Evolutionary conservation across 164 flowering plant genomes (phyloP).

Genomic region (Annona cherimola): DNA sequence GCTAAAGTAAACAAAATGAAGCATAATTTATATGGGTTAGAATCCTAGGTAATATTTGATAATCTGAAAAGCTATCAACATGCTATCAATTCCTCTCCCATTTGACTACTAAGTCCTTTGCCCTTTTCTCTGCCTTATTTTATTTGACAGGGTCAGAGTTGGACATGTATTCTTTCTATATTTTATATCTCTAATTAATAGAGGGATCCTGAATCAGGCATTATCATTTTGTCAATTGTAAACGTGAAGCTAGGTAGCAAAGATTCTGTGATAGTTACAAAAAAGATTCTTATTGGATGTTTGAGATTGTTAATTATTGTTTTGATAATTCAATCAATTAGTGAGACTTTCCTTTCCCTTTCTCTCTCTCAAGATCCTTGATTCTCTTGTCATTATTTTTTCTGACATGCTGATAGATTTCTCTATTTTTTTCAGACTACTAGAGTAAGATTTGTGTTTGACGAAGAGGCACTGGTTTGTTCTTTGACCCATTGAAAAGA

Average conservation of each 20-base stretch:
- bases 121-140: no score
- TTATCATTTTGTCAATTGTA: no score
- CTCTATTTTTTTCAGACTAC: constrained; percentile 56
- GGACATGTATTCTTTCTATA: no score
- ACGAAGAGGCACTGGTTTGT: constrained; percentile 83
- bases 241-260: background rate
- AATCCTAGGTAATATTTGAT: no score
- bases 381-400: background rate
- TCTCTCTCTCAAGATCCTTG: background rate
- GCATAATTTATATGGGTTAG: no score
- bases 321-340: background rate
- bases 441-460: constrained; percentile 88
- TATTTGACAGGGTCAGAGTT: no score
- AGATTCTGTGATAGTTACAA: background rate
- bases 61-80: no score
- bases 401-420: constrained; percentile 1
- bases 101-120: no score
- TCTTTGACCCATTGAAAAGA: constrained; percentile 7
- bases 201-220: no score
- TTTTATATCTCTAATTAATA: no score
- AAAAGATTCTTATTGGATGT: background rate
- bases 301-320: background rate
- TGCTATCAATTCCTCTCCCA: no score
- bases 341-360: background rate
- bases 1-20: no score